Conservation (phyloP, 495 filamentous ascomycete genomes). For the Hyaloscypha hepaticicola region DNA sequence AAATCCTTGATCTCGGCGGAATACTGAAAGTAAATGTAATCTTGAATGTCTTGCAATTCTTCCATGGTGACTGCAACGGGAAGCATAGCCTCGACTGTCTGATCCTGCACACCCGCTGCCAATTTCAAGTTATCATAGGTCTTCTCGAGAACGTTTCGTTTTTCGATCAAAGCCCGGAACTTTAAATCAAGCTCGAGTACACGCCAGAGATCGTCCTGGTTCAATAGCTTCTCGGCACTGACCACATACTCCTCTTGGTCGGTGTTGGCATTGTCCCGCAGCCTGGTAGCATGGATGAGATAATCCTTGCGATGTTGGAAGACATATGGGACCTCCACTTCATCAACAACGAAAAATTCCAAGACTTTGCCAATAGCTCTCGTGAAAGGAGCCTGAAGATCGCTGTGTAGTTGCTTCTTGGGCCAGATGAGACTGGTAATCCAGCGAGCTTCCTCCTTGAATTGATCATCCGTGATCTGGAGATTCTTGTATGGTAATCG, state of each 20-base stretch:
- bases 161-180: conserved; percentile 86
- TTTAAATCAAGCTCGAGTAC: conserved; percentile 93
- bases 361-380: conserved; percentile 88
- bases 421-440: conserved; percentile 85
- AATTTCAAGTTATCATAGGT: conserved; percentile 70
- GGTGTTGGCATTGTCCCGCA: conserved; percentile 52
- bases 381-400: conserved; percentile 78
- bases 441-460: conserved; percentile 87
- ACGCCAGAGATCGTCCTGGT: conserved; percentile 91
- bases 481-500: conserved; percentile 82
- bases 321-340: conserved; percentile 93
- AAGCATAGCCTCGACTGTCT: conserved; percentile 77
- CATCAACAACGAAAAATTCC: conserved; percentile 88
- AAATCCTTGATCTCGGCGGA: conserved; percentile 77
- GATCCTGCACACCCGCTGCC: conserved; percentile 52
- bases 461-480: conserved; percentile 72
- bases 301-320: conserved; percentile 98
- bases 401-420: conserved; percentile 68
- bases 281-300: conserved; percentile 78
- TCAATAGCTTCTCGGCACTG: conserved; percentile 82
- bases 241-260: conserved; percentile 70
- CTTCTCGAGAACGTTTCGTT: conserved; percentile 77
- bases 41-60: conserved; percentile 92
- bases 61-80: conserved; percentile 76
- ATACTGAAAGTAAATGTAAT: conserved; percentile 96